Base-by-base conservation (phyloP, 1,284 basidiomycete genomes). In the Melampsora larici-populina region DNA sequence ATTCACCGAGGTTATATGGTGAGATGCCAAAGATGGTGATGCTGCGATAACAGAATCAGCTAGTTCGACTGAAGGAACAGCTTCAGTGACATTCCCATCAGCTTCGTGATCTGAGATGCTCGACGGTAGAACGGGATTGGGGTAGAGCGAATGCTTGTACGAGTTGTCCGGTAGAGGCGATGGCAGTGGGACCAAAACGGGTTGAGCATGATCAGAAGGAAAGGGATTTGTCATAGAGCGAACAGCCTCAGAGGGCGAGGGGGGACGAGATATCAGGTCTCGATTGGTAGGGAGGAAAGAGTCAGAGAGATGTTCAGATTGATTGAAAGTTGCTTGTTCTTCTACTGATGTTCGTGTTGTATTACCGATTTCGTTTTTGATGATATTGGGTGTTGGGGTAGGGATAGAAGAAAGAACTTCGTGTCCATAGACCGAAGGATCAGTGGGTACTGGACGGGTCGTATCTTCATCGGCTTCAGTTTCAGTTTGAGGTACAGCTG, bases 401-500 rank as follows among this genome's bases (percentile, higher is more conserved):
- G 0, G 46, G 48, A 55, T 67, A 36, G 72, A 67, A 33, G 48
- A 63, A 74, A 66, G 64, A 33, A 43, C 26, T 26, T 17, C 46
- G 43, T 29, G 63, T 1, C 15, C 24, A 60, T 24, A 29, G 63
- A 33, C 7, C 21, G 63, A 36, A 36, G 63, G 1, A 36, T n/a
- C 3, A 11, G 63, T 65, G 36, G 60, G 60, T 72, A 43, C 70
- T 40, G 46, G 60, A 24, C 63, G 55, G 29, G 29, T 1, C 29
- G 55, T 58, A 24, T 74, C 63, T 11, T 74, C 72, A 46, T 74
- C 72, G 2, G 63, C 55, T 58, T 74, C 64, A 67, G 55, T 49
- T 17, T 29, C 72, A 17, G 64, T 43, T 73, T 40, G 46, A 26
- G 46, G 9, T 31, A 17, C 5, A 33, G 55, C 49, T 36, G 62